phyloP scores from a whole-genome alignment of 768 basidiomycete genomes.

The Rhizopogon salebrosus region DNA sequence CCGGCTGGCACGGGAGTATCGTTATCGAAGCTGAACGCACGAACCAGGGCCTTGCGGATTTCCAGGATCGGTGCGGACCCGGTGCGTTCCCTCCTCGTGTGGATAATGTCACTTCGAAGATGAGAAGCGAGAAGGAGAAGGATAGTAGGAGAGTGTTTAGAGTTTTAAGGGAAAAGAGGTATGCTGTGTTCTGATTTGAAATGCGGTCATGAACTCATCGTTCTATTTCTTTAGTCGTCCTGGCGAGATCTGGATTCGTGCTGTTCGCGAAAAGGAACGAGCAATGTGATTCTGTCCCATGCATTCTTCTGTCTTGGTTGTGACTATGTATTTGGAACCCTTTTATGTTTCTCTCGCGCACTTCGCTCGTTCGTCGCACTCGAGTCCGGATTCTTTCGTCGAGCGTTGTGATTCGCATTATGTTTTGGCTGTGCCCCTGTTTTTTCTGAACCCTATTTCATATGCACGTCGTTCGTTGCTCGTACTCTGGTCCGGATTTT shows the following conservation, averaged over 20 bases:
- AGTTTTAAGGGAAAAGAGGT: conserved; percentile 77
- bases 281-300: conserved; percentile 33
- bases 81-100: conserved; percentile 62
- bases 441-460: background rate
- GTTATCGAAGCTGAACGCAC: conserved; percentile 86
- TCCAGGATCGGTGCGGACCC: conserved; percentile 67
- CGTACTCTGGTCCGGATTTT: background rate
- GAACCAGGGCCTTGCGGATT: conserved; percentile 75
- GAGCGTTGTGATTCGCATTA: too few species aligned
- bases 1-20: conserved; percentile 79
- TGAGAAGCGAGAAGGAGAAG: conserved; percentile 32
- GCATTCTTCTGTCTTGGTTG: background rate
- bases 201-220: background rate
- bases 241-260: conserved; percentile 66
- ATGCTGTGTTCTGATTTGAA: conserved; percentile 13
- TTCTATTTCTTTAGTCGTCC: conserved; percentile 46
- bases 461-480: background rate
- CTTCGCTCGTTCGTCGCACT: background rate
- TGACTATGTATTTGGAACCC: background rate
- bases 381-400: background rate
- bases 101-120: conserved; percentile 28
- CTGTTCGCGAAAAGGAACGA: conserved; percentile 63
- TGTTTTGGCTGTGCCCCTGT: background rate
- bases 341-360: background rate
- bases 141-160: conserved; percentile 58